Percentiles rank a stretch among this genome's conserved stretches.
phyloP scores from a whole-genome alignment of 768 basidiomycete species.

The Russula vinacea region DNA sequence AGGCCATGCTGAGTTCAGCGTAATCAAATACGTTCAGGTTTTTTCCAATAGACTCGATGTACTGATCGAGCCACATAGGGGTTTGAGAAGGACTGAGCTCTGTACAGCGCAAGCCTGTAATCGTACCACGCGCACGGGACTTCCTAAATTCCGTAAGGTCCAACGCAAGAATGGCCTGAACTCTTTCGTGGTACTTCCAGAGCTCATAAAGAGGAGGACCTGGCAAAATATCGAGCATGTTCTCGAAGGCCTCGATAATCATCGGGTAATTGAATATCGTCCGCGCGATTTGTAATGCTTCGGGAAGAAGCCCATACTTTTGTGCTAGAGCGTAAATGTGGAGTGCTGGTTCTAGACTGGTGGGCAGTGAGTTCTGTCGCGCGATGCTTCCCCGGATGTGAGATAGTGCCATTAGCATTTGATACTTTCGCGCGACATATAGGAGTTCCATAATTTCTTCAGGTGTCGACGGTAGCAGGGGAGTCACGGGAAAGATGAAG shows the following conservation, averaged over 20 bases:
- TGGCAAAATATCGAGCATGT: not conserved
- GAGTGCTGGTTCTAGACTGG: not conserved
- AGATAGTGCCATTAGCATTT: not conserved
- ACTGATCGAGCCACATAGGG: not conserved
- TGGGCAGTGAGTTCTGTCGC: not conserved
- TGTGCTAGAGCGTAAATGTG: constrained; percentile 5
- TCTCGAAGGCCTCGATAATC: not conserved
- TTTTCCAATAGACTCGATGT: not conserved
- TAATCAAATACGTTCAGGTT: not conserved
- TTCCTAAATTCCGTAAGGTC: not conserved
- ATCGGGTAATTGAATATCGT: not conserved
- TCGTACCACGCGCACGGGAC: not conserved
- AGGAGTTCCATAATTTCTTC: constrained; percentile 11
- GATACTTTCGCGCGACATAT: constrained; percentile 7
- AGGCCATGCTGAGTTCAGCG: not conserved
- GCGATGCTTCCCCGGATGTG: not conserved
- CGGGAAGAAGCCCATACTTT: not conserved
- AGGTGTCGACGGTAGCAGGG: not conserved
- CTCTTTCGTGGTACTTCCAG: constrained; percentile 16
- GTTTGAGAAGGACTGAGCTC: not conserved
- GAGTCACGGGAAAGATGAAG: constrained; percentile 13
- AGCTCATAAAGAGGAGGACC: constrained; percentile 10
- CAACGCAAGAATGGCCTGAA: not conserved
- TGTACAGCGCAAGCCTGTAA: not conserved
- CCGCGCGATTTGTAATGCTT: not conserved